Base-by-base conservation (phyloP, 805 yeast genomes). In the Yamadazyma takamatsuzukensis region DNA sequence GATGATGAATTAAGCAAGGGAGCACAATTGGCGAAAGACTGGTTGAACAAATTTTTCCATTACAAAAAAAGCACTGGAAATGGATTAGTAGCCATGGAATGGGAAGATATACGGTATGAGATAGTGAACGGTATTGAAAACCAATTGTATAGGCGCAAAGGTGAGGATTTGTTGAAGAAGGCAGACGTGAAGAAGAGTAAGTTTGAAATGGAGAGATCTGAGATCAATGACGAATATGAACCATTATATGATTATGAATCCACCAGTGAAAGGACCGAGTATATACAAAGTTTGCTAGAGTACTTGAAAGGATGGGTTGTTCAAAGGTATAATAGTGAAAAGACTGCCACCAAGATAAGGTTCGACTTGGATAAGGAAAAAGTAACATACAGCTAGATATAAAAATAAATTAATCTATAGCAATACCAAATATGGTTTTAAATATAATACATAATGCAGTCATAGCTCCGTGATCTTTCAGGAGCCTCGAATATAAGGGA, bases 101-200 rank as follows among this genome's bases (percentile, higher is more conserved):
- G 70, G 70, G 70, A 66, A 33, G 66, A 59, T 33, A 56, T 65
- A 22, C 41, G 70, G 18, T 50, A 56, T 35, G 72, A 66, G 30
- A 42, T 64, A 22, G 36, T 53, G 8, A 48, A 52, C 33, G 68
- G 69, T 7, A 45, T 64, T 15, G 72, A 66, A 40, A 44, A 49
- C n/a, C 51, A 53, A 34, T 28, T 60, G 21, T 63, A 64, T 42
- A 55, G 49, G 36, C 57, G 54, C 32, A 50, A 51, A 32, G 70
- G 70, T 4, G 56, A 54, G 21, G 13, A 12, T 12, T 11, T 29
- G 11, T 19, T 33, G 3, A 33, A 29, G 12, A 7, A 18, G 11
- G 25, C 15, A 9, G 12, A 8, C n/a, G n/a, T n/a, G n/a, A n/a
- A n/a, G n/a, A n/a, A n/a, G n/a, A n/a, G n/a, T n/a, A n/a, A n/a